Evolutionary conservation across 441 rosid genomes (phyloP).

Genomic region (Eutrema salsugineum): DNA sequence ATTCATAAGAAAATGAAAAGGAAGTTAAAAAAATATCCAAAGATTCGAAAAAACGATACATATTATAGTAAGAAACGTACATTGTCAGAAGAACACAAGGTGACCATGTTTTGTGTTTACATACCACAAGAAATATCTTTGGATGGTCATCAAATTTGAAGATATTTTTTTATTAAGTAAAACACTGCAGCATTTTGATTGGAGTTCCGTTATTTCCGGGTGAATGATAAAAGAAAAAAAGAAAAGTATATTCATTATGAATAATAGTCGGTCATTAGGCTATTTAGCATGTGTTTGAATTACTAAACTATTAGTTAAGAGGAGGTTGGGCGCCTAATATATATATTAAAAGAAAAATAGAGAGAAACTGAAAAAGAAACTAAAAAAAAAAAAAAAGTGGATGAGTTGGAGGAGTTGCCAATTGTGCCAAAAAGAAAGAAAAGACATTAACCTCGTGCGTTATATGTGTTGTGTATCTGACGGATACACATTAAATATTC

Average conservation of each 20-base stretch:
- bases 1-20: no score
- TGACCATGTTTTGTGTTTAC: neutral
- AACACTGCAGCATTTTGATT: neutral
- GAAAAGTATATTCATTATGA: neutral
- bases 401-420: conserved; percentile 10
- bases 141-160: neutral
- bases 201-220: conserved; percentile 15
- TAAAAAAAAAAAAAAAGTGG: neutral
- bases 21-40: no score
- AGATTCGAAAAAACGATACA: no score
- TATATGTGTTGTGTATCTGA: neutral
- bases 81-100: conserved; percentile 7
- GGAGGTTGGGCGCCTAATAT: conserved; percentile 10
- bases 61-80: neutral
- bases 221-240: neutral
- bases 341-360: neutral
- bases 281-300: conserved; percentile 10
- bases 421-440: neutral
- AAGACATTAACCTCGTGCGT: conserved; percentile 34
- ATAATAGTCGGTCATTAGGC: neutral
- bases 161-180: neutral
- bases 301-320: neutral
- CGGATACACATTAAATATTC: neutral
- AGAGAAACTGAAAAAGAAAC: neutral
- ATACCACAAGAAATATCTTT: neutral